Percentiles rank a stretch among this genome's conserved stretches.
phyloP scores from a whole-genome alignment of 345 rosid species.

The Populus simonii region DNA sequence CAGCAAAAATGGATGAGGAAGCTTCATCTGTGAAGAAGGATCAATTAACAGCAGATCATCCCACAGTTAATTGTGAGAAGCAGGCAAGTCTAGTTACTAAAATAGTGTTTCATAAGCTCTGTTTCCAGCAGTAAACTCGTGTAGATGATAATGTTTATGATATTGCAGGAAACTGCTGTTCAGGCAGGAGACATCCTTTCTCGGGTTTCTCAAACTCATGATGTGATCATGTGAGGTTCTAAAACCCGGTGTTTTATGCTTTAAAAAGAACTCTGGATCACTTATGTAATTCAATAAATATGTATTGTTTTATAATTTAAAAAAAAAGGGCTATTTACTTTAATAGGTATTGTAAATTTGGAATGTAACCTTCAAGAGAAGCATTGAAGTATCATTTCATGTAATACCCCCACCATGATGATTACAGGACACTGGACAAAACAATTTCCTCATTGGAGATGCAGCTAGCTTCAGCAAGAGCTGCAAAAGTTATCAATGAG shows the following conservation, averaged over 20 bases:
- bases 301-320: not conserved
- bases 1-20: constrained; percentile 33
- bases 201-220: constrained; percentile 87
- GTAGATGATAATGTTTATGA: constrained; percentile 17
- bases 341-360: not conserved
- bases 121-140: constrained; percentile 1
- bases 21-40: constrained; percentile 31
- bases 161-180: constrained; percentile 44
- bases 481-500: constrained; percentile 40
- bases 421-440: constrained; percentile 62
- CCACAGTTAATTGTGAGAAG: constrained; percentile 56
- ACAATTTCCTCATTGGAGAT: constrained; percentile 72
- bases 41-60: constrained; percentile 41
- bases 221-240: constrained; percentile 69
- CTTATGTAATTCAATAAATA: not conserved
- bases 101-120: constrained; percentile 9
- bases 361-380: not conserved
- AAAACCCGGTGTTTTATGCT: constrained; percentile 7
- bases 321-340: not conserved
- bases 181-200: constrained; percentile 72
- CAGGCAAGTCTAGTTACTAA: constrained; percentile 50
- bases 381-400: not conserved
- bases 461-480: constrained; percentile 79
- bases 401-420: not conserved
- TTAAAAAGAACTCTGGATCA: not conserved